Conservation (phyloP, 345 rosid species). For the Heritiera littoralis region DNA sequence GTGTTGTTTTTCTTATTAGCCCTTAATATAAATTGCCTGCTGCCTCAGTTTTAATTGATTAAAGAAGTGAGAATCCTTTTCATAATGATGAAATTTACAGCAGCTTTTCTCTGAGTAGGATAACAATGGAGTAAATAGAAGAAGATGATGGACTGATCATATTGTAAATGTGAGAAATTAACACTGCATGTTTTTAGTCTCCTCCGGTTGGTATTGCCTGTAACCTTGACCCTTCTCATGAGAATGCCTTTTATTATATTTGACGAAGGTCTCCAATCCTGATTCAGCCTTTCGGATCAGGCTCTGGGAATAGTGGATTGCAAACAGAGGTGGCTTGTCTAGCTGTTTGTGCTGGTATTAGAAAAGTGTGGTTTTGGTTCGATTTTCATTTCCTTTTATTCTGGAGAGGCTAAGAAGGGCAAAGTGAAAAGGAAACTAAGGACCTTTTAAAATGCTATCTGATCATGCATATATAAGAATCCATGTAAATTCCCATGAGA, state of each 20-base stretch:
- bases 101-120: not conserved
- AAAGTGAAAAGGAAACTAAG: not conserved
- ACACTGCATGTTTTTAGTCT: not conserved
- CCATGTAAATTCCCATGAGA: not conserved
- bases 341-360: not conserved
- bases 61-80: not conserved
- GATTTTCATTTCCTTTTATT: not conserved
- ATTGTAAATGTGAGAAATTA: not conserved
- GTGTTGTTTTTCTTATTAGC: not conserved
- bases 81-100: not conserved
- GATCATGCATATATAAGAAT: not conserved
- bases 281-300: constrained; percentile 5
- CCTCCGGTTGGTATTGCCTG: not conserved
- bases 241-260: not conserved
- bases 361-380: not conserved
- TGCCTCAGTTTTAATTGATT: not conserved
- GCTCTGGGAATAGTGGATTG: not conserved
- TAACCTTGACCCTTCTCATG: too few relatives aligned
- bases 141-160: not conserved
- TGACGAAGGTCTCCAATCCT: not conserved
- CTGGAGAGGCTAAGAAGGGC: not conserved
- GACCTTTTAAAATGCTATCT: not conserved
- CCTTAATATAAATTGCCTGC: not conserved
- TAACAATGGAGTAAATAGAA: not conserved
- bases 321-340: not conserved